Evolutionary conservation across 768 basidiomycete genomes (phyloP), one percentile per base, ranked within the genome.

Genomic region (Trametopsis cervina): DNA sequence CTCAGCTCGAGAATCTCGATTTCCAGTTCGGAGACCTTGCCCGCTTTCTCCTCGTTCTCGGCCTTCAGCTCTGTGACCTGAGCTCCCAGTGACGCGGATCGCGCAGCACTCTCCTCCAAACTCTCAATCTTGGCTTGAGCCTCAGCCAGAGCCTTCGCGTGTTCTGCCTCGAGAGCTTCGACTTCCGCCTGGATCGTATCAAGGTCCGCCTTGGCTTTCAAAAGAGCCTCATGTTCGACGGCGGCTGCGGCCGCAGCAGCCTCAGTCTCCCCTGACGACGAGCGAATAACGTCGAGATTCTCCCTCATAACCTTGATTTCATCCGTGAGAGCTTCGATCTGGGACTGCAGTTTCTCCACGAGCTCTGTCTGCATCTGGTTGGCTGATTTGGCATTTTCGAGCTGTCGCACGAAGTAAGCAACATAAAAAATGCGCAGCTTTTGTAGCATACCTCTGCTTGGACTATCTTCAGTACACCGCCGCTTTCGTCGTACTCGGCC

Each of bases 1-100:
- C 75, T 86, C 51, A 83, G 58, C 65, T 91, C 89, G 49, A 90
- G 63, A 36, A 89, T 74, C 60, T 91, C 87, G 42, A 92, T 68
- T 67, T 92, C 89, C 21, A 89, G 70, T 57, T 92, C 89, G 0
- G 85, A 87, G 3, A 90, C 68, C 63, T 81, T 88, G 58, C 67
- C 70, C 7, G 81, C 76, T 36, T 68, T 80, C 49, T 89, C 87
- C 57, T 85, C 85, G 57, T 79, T 83, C 64, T 87, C 83, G 11
- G 60, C 61, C 61, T 77, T 80, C 51, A 89, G 68, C 25, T 65
- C 66, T 3, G 60, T 63, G 11, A 88, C 51, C 57, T 83, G 77
- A 2, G 69, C 54, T 44, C 72, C 66, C 18, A 87, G 70, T 5
- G 61, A 57, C 20, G 71, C 69, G 1, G 61, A 63, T 40, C 68